phyloP scores from a whole-genome alignment of 1,284 basidiomycete genomes.

The Somion occarium region DNA sequence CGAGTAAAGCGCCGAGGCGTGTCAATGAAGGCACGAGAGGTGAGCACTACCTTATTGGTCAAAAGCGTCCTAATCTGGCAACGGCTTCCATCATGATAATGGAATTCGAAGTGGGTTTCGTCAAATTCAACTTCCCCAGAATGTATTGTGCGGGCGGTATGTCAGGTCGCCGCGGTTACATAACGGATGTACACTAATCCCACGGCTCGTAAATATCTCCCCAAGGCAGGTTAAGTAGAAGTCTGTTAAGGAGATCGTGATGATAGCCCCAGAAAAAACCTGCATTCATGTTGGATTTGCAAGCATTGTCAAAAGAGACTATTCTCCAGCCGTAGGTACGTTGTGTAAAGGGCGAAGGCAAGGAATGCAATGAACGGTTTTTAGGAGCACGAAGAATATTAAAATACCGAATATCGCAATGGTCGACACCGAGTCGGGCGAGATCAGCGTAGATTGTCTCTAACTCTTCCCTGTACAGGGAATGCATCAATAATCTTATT shows the following conservation, averaged over 20 bases:
- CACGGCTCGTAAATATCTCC: background rate
- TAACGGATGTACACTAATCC: no score
- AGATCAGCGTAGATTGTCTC: background rate
- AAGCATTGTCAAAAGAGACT: background rate
- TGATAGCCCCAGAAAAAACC: background rate
- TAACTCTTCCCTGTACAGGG: no score
- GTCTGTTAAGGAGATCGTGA: background rate
- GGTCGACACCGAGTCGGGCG: constrained; percentile 1
- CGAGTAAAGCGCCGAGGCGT: no score
- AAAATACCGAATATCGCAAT: constrained; percentile 2
- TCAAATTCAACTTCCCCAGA: no score
- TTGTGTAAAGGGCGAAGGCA: background rate
- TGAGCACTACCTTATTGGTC: no score
- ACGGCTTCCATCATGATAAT: no score
- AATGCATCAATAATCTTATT: no score
- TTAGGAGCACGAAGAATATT: background rate
- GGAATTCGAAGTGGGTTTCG: no score
- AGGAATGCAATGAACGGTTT: background rate
- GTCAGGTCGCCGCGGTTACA: no score
- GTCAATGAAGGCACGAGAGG: no score
- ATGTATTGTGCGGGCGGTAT: no score
- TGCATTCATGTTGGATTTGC: background rate
- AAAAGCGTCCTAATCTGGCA: no score
- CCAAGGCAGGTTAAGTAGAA: background rate
- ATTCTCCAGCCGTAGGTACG: background rate